Base-by-base conservation (phyloP, 1,284 basidiomycete genomes). In the Puccinia triticina region DNA sequence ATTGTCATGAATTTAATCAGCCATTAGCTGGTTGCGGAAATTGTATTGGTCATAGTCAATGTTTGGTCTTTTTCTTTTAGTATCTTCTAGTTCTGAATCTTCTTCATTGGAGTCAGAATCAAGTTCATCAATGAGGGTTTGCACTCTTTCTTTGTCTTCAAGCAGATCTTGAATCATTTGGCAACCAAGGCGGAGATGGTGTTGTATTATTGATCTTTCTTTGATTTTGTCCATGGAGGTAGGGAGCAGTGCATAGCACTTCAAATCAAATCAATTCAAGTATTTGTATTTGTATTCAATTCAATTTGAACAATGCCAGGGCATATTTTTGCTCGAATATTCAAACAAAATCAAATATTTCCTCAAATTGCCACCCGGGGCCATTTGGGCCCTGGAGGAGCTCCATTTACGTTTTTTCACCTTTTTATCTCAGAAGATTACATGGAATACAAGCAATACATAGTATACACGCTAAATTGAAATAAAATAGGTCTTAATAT, bases 21-120 rank as follows among this genome's bases (percentile, higher is more conserved):
- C 32, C 67, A 71, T 71, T 2, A 71, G 43, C 37, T 71, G 11
- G 4, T 71, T n/a, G 40, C 48, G 67, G 16, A 71, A 71, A 10
- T 46, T 23, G 3, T n/a, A 11, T 18, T 48, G 67, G 26, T 71
- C 26, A 3, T 43, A 4, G 7, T 71, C 67, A 29, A 48, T 71
- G 40, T 71, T 64, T 18, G 61, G 61, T n/a, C n/a, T n/a, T 5
- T 3, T 64, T 64, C 34, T 4, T 34, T 10, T 48, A 26, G 14
- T 2, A 26, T 46, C 43, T 71, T 50, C 37, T 23, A 21, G 37
- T 40, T 23, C 34, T 32, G 2, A 2, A 21, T 37, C 34, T 2
- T 46, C 18, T 10, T 67, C 29, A 16, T 67, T 34, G 1, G 40
- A 43, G 10, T 71, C 67, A 2, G 37, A 71, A 8, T 64, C 61